Evolutionary conservation across 306 rosid genomes (phyloP).

Genomic region (Nissolia schottii): DNA sequence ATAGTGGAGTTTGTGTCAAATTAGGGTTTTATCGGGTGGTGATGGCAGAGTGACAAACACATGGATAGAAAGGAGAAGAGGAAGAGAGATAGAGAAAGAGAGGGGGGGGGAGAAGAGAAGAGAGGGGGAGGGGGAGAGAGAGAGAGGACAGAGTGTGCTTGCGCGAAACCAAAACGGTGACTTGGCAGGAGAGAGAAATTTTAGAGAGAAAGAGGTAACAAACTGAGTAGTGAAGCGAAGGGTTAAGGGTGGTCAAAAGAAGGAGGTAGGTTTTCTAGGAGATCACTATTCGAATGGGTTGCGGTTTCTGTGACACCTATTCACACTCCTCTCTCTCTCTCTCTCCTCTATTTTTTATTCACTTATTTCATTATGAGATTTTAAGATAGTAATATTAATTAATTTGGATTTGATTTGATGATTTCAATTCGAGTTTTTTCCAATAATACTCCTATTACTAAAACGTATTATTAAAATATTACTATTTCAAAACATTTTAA

Average conservation of each 20-base stretch:
- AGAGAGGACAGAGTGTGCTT: background rate
- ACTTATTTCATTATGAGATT: too few species aligned
- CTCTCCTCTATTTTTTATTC: too few species aligned
- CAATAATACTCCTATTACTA: too few species aligned
- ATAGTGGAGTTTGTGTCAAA: slow-evolving; percentile 36
- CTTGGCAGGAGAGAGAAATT: too few species aligned
- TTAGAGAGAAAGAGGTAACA: background rate
- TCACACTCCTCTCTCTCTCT: background rate
- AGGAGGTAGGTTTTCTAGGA: slow-evolving; percentile 61
- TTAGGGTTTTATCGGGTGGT: slow-evolving; percentile 63
- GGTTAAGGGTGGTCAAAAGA: slow-evolving; percentile 42
- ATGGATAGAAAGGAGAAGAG: background rate
- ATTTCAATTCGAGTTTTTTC: too few species aligned
- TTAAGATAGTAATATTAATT: too few species aligned
- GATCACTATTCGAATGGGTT: slow-evolving; percentile 46
- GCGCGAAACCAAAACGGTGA: background rate
- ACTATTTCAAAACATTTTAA: too few species aligned
- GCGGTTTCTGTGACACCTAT: slow-evolving; percentile 26
- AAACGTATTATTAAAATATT: too few species aligned
- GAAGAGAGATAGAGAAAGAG: background rate
- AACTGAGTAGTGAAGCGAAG: background rate
- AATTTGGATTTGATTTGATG: too few species aligned
- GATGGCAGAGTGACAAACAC: slow-evolving; percentile 15
- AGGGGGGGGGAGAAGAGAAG: background rate
- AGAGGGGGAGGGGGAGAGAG: background rate